Base-by-base conservation (phyloP, 2,329 filamentous ascomycete species). In the Amauroascus verrucosus region DNA sequence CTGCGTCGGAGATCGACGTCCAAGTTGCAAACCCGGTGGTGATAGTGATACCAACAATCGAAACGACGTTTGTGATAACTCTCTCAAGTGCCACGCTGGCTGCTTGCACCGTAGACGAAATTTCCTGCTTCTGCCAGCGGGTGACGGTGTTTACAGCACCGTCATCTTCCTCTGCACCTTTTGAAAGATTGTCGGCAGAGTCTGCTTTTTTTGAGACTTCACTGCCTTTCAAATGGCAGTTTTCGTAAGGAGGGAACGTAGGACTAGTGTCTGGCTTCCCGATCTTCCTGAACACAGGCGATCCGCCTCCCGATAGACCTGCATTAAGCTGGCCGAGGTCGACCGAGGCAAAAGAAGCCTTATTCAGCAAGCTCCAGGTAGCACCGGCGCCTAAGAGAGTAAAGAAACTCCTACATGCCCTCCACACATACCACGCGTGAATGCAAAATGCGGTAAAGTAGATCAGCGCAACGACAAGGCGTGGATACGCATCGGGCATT, bases 41-140 rank as follows among this genome's bases (percentile, higher is more conserved):
- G 33, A 54, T 54, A 13, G 53, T 54, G 30, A 54, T 54, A n/a
- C 53, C 53, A 4, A 54, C 53, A 24, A 54, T 54, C 7, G 53
- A 32, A 38, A 54, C 40, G 7, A 54, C 53, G 30, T 54, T 54
- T 9, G 53, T 54, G 6, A 54, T 48, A 16, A 54, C 47, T 40
- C 53, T 44, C 16, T 54, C 53, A 8, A 54, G 22, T 8, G 53
- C 53, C 1, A 46, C 43, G n/a, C 40, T 44, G 16, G 33, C 53
- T 14, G 53, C 53, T 30, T 54, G 44, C 30, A 54, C 53, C 8
- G 53, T 54, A 14, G 53, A 50, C 6, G 38, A 44, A 20, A 54
- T 54, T 24, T 54, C 53, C 22, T 35, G 20, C 38, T 51, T 54
- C 41, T 54, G 53, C 53, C 53, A 54, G n/a, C 22, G 24, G 2